Base-by-base conservation (phyloP, 805 yeast species). In the Candida taoyuanica region DNA sequence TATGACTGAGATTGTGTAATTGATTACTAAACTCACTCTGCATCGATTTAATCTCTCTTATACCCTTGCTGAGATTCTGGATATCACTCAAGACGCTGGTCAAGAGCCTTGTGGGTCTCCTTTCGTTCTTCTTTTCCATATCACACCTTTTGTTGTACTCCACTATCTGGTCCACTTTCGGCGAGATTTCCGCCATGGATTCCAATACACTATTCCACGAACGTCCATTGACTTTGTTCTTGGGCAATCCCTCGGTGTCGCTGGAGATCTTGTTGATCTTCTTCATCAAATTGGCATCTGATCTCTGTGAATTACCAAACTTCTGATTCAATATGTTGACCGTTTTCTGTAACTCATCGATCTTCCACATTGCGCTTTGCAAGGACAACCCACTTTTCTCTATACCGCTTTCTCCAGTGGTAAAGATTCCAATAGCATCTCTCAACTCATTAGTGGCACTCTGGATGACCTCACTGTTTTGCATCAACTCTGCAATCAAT, bases 401-500 rank as follows among this genome's bases (percentile, higher is more conserved):
- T n/a, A n/a, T n/a, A n/a, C n/a, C n/a, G n/a, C n/a, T n/a, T n/a
- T 21, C 11, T 21, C 24, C 24, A 11, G 7, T 21, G 11, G 9
- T 27, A 16, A 23, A 13, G 5, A 6, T n/a, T 8, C 17, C 16
- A 9, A 36, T 29, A 13, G 35, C 36, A 1, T 16, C 19, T 9
- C 14, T 31, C 40, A 38, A 16, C 20, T 39, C 26, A 12, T 6
- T 7, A 15, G 37, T n/a, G 34, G 46, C 31, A 28, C 24, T 16
- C 34, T 35, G 17, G 34, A 37, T 29, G 9, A 11, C 21, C 17
- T 37, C 38, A 27, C 44, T 47, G 25, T 46, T 48, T n/a, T 39
- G 35, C 7, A 33, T 12, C 16, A 53, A 40, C 34, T 44, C 50
- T 4, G 23, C n/a, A 7, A 40, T 37, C 31, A 52, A 36, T 13